Conservation (phyloP, 108 stramenopile species). For the Stephanodiscus triporus region DNA sequence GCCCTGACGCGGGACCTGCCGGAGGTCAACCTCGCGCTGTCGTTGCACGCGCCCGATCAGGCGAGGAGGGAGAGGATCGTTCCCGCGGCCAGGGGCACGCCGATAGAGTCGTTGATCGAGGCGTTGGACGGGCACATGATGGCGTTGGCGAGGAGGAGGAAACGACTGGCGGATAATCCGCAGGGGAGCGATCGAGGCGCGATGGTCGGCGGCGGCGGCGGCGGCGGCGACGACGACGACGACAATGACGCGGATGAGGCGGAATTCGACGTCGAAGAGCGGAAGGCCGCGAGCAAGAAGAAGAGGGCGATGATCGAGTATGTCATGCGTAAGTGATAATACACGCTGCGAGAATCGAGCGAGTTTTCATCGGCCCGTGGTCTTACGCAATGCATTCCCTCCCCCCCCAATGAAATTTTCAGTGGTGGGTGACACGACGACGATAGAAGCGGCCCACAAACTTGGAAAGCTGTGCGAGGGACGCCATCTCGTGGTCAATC, state of each 20-base stretch:
- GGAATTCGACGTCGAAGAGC: conserved; percentile 56
- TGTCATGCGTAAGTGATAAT: conserved; percentile 82
- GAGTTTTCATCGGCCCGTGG: too few species aligned
- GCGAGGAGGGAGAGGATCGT: conserved; percentile 91
- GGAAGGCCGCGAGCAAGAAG: conserved; percentile 67
- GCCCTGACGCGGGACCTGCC: conserved; percentile 92
- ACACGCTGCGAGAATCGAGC: too few species aligned
- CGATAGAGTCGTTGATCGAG: conserved; percentile 91
- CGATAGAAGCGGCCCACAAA: conserved; percentile 87
- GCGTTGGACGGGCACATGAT: conserved; percentile 92
- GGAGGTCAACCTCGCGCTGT: conserved; percentile 93
- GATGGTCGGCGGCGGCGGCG: not conserved
- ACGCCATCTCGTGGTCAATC: conserved; percentile 84
- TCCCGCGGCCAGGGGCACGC: conserved; percentile 89
- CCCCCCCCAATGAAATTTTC: not conserved
- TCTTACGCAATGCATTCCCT: not conserved
- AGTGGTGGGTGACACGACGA: conserved; percentile 86
- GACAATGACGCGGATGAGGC: conserved; percentile 4
- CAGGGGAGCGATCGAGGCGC: conserved; percentile 26
- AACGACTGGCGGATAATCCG: conserved; percentile 46
- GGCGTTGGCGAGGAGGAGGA: conserved; percentile 52
- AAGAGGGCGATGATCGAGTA: conserved; percentile 92
- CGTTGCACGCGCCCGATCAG: conserved; percentile 98
- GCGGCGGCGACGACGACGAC: not conserved
- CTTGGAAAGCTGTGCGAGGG: conserved; percentile 85